Evolutionary conservation across 108 stramenopile genomes (phyloP).

Genomic region (Pseudonitzschia delicatissima): DNA sequence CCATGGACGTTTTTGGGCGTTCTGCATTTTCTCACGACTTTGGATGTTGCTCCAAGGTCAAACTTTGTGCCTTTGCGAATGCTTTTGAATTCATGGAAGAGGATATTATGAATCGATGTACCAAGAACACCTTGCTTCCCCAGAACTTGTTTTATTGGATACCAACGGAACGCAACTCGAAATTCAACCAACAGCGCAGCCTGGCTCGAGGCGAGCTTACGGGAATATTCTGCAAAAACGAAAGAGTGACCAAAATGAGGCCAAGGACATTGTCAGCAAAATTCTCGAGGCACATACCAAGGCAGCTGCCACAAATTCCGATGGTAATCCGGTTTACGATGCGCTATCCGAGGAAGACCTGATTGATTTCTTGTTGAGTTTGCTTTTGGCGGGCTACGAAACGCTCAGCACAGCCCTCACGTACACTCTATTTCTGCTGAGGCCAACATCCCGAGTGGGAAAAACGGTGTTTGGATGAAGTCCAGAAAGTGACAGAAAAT

Average conservation of each 20-base stretch:
- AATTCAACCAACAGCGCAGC: background rate
- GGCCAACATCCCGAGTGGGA: slow-evolving; percentile 35
- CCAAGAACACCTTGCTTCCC: background rate
- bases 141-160: slow-evolving; percentile 8
- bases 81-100: slow-evolving; percentile 10
- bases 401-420: slow-evolving; percentile 45
- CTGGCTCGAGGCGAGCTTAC: background rate
- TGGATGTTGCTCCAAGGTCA: slow-evolving; percentile 18
- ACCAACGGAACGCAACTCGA: slow-evolving; percentile 9
- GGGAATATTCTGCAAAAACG: slow-evolving; percentile 1
- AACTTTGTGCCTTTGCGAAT: background rate
- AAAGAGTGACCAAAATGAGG: background rate
- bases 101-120: slow-evolving; percentile 7
- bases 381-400: slow-evolving; percentile 55
- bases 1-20: slow-evolving; percentile 25
- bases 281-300: slow-evolving; percentile 13
- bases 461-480: slow-evolving; percentile 25
- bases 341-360: slow-evolving; percentile 5
- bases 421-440: slow-evolving; percentile 41
- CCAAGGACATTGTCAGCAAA: background rate
- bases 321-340: slow-evolving; percentile 6
- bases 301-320: background rate
- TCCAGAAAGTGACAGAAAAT: background rate
- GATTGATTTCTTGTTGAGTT: slow-evolving; percentile 9
- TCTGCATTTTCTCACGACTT: slow-evolving; percentile 24